Base-by-base conservation (phyloP, 805 yeast genomes). In the Yarrowia sp. region DNA sequence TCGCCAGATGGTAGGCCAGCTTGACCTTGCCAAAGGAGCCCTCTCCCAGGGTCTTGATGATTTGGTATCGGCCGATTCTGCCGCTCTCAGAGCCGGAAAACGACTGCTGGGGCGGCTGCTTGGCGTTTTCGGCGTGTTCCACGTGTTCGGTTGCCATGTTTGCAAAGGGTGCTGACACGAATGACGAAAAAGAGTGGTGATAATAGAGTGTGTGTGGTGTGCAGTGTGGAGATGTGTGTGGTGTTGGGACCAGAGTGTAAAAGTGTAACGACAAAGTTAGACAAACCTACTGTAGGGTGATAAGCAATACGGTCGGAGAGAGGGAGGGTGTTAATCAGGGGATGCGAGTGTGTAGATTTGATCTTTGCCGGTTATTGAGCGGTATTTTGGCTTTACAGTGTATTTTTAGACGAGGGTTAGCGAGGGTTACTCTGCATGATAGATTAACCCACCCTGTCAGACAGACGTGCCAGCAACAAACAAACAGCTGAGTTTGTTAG, bases 21-120 rank as follows among this genome's bases (percentile, higher is more conserved):
- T 92, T 92, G 68, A 92, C 98, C 74, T 93, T 93, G 71, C 98
- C 98, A 74, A 92, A 92, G 0, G 97, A 92, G 28, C 98, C 98
- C 74, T 92, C 98, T 41, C 98, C 98, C 22, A 92, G 79, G 3
- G 97, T 92, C 74, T 92, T 90, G 70, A 92, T 89, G 63, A 92
- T 88, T 75, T 92, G 97, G 77, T 93, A 92, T 69, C 93, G 88
- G 17, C 98, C 99, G 60, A 95, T 90, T 66, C 92, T 67, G 53
- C 73, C 74, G 17, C 66, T 66, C 47, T 51, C 39, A 14, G 65
- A 42, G 35, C 64, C 65, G 36, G 66, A 67, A 28, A 69, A 57
- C 45, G 74, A 64, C 35, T 71, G 70, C 70, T 70, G 69, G 22
- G 51, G 50, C 42, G 50, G 17, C 51, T 58, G 64, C 35, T 58